Evolutionary conservation across 1,284 basidiomycete species (phyloP).

Genomic region (Moesziomyces antarcticus): DNA sequence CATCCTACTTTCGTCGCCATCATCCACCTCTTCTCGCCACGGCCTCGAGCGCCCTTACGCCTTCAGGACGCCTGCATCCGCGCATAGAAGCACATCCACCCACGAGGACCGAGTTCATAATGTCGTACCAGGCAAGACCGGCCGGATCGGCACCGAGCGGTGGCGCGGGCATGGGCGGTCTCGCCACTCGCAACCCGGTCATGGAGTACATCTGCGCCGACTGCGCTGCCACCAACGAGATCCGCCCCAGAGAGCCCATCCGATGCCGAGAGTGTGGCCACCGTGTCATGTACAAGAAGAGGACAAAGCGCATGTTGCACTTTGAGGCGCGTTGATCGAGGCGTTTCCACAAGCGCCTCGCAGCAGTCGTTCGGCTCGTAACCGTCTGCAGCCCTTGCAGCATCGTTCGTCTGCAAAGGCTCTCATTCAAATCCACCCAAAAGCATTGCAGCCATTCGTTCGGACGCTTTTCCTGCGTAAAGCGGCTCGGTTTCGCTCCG

Average conservation of each 20-base stretch:
- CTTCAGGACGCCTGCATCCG: no score
- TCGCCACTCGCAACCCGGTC: slow-evolving; percentile 48
- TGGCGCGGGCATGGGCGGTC: slow-evolving; percentile 31
- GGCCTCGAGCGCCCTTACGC: no score
- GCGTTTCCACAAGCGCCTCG: no score
- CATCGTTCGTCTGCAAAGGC: no score
- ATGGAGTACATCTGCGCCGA: slow-evolving; percentile 89
- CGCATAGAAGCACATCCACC: no score
- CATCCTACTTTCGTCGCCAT: slow-evolving; percentile 6
- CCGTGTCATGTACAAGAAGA: slow-evolving; percentile 98
- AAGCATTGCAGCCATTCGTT: no score
- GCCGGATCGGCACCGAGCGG: slow-evolving; percentile 39
- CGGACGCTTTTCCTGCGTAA: no score
- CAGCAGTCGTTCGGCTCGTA: no score
- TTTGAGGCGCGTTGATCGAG: slow-evolving; percentile 42
- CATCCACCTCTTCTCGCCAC: no score
- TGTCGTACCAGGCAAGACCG: slow-evolving; percentile 50
- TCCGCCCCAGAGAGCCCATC: slow-evolving; percentile 92
- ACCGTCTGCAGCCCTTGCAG: no score
- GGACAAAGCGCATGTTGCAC: slow-evolving; percentile 80
- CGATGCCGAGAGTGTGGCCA: slow-evolving; percentile 97
- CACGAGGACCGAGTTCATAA: slow-evolving; percentile 1
- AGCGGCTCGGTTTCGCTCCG: no score
- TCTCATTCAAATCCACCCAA: no score
- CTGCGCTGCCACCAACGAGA: slow-evolving; percentile 92